Evolutionary conservation across 1,284 basidiomycete genomes (phyloP).

Genomic region (Cutaneotrichosporon cyanovorans): DNA sequence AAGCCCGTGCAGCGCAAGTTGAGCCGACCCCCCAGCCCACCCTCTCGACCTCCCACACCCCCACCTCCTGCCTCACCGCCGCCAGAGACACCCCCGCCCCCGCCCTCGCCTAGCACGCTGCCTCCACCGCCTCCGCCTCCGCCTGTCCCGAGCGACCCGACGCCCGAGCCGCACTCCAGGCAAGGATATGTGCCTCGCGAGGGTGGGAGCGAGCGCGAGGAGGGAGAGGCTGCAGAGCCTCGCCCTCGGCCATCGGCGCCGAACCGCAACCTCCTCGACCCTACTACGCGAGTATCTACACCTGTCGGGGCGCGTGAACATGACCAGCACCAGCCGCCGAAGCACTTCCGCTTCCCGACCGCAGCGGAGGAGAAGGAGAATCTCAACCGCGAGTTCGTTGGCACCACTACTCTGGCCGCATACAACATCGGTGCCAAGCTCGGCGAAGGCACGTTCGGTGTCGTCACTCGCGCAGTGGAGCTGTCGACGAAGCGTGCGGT

Average conservation of each 20-base stretch:
- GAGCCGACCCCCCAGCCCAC: neutral
- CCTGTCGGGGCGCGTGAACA: slow-evolving; percentile 11
- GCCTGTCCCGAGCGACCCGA: no score
- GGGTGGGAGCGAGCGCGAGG: neutral
- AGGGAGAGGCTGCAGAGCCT: neutral
- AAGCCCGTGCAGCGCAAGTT: neutral
- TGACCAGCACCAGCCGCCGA: slow-evolving; percentile 6
- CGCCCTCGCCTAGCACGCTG: neutral
- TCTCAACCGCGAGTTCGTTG: slow-evolving; percentile 63
- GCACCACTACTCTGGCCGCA: slow-evolving; percentile 67
- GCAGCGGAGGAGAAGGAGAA: slow-evolving; percentile 59
- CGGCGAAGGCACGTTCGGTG: slow-evolving; percentile 92
- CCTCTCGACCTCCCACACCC: neutral
- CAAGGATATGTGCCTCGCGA: neutral
- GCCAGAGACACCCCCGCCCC: neutral
- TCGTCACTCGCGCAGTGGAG: slow-evolving; percentile 79
- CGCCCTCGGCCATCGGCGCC: slow-evolving; percentile 22
- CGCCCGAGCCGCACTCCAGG: no score
- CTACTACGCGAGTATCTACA: slow-evolving; percentile 22
- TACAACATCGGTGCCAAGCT: slow-evolving; percentile 77
- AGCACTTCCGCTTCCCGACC: slow-evolving; percentile 47
- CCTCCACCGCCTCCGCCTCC: neutral
- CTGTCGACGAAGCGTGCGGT: slow-evolving; percentile 58
- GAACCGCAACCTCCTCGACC: slow-evolving; percentile 32
- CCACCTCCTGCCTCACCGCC: neutral